Base-by-base conservation (phyloP, 1,139 yeast genomes). In the Taphrina flavorubra region DNA sequence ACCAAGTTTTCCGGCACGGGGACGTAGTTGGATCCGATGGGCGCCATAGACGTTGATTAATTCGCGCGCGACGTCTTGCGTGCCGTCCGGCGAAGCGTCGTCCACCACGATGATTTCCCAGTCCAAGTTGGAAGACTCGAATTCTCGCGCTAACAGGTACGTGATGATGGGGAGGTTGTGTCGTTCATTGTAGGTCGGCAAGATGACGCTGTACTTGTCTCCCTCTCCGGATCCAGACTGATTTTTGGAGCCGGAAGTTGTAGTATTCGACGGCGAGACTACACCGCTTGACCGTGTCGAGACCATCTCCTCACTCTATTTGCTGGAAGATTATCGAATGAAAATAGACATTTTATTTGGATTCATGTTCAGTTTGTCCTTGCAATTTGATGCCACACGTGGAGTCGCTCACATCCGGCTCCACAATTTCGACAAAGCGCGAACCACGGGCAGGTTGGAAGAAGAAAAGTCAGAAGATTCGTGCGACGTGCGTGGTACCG, bases 41-140 rank as follows among this genome's bases (percentile, higher is more conserved):
- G 79, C 76, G 16, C 94, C 94, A 76, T 87, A 89, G 16, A 87
- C 81, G 57, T 80, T 79, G 73, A 87, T 84, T 74, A 89, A 81
- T 78, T 88, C 85, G 73, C 84, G 82, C 73, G 92, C 92, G 65
- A 88, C 82, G 39, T 85, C 88, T 77, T 87, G 92, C 20, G 95
- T 89, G 18, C 94, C 94, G 77, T 89, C 95, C 58, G 95, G 95
- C 2, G 92, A 87, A 72, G 85, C 86, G 76, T 89, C 95, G 75
- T 89, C 95, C 66, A 89, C 94, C 76, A 89, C 87, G 70, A 89
- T 80, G 36, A 89, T 85, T 77, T 89, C 95, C 95, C 95, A 89
- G 77, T 87, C 84, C 70, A 88, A 79, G 58, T 68, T 73, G 75
- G 86, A 80, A 68, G 82, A 84, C 62, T 81, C 81, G 80, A 89